Evolutionary conservation across 768 basidiomycete genomes (phyloP).

Genomic region (Pilatotrama ljubarskyi): DNA sequence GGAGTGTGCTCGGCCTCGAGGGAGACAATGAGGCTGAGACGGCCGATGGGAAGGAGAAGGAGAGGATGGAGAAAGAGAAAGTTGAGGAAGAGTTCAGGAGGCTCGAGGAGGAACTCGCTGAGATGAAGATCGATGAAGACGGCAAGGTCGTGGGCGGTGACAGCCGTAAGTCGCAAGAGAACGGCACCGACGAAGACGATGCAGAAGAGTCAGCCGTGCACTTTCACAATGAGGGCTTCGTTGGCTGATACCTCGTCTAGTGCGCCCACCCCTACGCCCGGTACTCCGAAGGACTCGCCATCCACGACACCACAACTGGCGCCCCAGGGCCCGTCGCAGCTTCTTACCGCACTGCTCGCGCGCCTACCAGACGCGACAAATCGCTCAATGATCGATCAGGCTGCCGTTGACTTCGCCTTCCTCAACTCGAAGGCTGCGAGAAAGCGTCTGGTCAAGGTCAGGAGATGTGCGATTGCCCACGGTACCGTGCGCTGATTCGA

Average conservation of each 20-base stretch:
- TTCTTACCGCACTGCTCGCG: conserved; percentile 86
- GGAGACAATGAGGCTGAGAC: conserved; percentile 35
- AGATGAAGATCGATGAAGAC: conserved; percentile 46
- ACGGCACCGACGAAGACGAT: conserved; percentile 35
- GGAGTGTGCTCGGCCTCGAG: conserved; percentile 76
- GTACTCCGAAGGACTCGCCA: conserved; percentile 61
- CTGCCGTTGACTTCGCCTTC: conserved; percentile 93
- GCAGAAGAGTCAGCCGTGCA: conserved; percentile 45
- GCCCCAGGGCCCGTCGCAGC: conserved; percentile 89
- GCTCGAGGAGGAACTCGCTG: conserved; percentile 77
- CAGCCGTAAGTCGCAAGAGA: conserved; percentile 29
- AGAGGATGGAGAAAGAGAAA: conserved; percentile 53
- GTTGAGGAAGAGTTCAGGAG: conserved; percentile 73
- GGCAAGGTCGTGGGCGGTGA: conserved; percentile 15
- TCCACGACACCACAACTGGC: conserved; percentile 66
- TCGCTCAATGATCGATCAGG: conserved; percentile 85
- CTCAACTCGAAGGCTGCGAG: conserved; percentile 96
- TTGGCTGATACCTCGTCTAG: conserved; percentile 22
- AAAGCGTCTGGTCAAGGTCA: conserved; percentile 85
- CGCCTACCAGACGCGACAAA: conserved; percentile 95
- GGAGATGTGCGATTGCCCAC: background rate
- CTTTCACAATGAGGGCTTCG: background rate
- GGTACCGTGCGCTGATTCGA: background rate
- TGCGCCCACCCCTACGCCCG: conserved; percentile 62
- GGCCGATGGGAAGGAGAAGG: conserved; percentile 45